These are phyloP conservation scores for Stellera chamaejasme DNA, from an alignment of 345 rosid species.

Conservation along the genomic window DNA sequence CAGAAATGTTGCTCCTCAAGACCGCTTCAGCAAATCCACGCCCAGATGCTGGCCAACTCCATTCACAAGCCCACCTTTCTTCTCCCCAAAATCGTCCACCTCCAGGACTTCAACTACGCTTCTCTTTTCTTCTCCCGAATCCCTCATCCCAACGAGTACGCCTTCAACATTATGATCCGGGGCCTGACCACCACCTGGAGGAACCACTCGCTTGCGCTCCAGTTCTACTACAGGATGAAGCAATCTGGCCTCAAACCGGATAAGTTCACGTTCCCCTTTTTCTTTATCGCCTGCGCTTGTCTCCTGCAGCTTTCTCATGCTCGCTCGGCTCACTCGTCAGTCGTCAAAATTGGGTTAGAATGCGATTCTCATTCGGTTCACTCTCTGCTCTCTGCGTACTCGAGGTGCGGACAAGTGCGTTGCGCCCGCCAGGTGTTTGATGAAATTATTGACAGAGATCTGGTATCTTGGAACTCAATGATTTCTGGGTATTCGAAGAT, in stretches of 20 bases:
- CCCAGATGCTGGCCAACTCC: slow-evolving; percentile 52
- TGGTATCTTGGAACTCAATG: slow-evolving; percentile 92
- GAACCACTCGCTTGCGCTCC: slow-evolving; percentile 31
- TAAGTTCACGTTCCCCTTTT: slow-evolving; percentile 70
- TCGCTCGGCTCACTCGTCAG: slow-evolving; percentile 42
- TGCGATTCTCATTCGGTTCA: slow-evolving; percentile 46
- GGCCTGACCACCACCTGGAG: slow-evolving; percentile 59
- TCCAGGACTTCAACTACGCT: slow-evolving; percentile 52
- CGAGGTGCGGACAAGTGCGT: slow-evolving; percentile 25
- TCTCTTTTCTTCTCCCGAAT: slow-evolving; percentile 47
- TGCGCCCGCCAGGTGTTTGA: slow-evolving; percentile 67
- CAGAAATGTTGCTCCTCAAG: slow-evolving; percentile 32
- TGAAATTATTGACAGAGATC: slow-evolving; percentile 47
- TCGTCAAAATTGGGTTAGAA: slow-evolving; percentile 50
- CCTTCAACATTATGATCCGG: slow-evolving; percentile 77
- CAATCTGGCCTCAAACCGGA: slow-evolving; percentile 43
- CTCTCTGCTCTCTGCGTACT: slow-evolving; percentile 63
- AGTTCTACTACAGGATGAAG: slow-evolving; percentile 49
- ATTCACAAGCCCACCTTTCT: slow-evolving; percentile 49
- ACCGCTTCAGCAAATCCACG: slow-evolving; percentile 51
- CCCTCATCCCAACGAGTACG: slow-evolving; percentile 48
- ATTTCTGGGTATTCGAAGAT: slow-evolving; percentile 69
- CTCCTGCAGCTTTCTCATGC: slow-evolving; percentile 39
- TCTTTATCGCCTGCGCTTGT: slow-evolving; percentile 59
- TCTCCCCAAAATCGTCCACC: slow-evolving; percentile 54